A percentile compares a stretch with the other conserved stretches of the same genome.
phyloP scores from a whole-genome alignment of 805 yeast species.

The Ogataea nitratoaversa region DNA sequence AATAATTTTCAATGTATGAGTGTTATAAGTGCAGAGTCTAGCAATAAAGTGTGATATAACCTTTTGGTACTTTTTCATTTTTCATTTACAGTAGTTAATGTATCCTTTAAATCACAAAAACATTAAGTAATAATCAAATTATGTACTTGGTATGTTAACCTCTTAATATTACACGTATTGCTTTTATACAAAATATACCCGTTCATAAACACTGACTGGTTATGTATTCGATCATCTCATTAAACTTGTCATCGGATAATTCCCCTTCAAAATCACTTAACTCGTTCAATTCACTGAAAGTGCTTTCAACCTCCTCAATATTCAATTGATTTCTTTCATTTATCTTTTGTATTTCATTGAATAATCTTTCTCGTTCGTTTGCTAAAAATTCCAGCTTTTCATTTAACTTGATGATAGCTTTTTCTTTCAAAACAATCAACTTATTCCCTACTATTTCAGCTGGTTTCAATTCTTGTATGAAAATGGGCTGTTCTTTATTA shows the following conservation, averaged over 20 bases:
- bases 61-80: too few relatives aligned
- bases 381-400: slow-evolving; percentile 13
- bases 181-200: not conserved
- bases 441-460: slow-evolving; percentile 20
- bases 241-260: slow-evolving; percentile 15
- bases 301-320: slow-evolving; percentile 7
- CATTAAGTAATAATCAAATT: too few relatives aligned
- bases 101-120: too few relatives aligned
- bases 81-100: too few relatives aligned
- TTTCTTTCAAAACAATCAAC: slow-evolving; percentile 10
- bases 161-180: not conserved
- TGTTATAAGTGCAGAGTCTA: slow-evolving; percentile 58
- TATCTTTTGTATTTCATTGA: slow-evolving; percentile 8
- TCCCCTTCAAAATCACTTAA: slow-evolving; percentile 14
- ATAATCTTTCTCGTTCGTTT: slow-evolving; percentile 11
- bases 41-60: slow-evolving; percentile 1
- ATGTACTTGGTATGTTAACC: too few relatives aligned
- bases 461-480: slow-evolving; percentile 18
- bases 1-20: slow-evolving; percentile 91
- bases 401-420: slow-evolving; percentile 11
- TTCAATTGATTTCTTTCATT: slow-evolving; percentile 7
- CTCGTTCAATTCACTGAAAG: slow-evolving; percentile 9
- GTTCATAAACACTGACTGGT: slow-evolving; percentile 10
- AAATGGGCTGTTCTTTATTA: slow-evolving; percentile 10
- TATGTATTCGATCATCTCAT: slow-evolving; percentile 17